Evolutionary conservation across 164 flowering plant species (phyloP).

Genomic region (Brasenia schreberi): DNA sequence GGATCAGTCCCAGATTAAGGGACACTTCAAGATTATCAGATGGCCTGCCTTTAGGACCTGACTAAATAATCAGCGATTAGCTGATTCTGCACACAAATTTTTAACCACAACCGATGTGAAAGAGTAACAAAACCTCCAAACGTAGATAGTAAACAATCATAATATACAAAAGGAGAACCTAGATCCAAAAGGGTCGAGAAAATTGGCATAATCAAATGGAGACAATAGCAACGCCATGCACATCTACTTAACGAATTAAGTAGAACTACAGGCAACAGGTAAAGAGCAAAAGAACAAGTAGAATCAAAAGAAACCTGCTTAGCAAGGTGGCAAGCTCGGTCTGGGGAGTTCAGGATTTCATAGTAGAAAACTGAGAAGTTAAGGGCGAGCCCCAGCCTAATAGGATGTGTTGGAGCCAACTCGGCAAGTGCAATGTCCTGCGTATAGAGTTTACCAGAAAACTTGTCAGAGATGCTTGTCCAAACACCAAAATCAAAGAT

Average conservation of each 20-base stretch:
- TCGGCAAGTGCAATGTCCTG: conserved; percentile 11
- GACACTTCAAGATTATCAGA: too few relatives aligned
- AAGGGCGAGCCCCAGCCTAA: conserved; percentile 12
- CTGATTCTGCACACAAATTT: too few relatives aligned
- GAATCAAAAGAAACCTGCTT: conserved; percentile 5
- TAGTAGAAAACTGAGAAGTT: conserved; percentile 11
- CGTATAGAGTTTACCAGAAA: neutral
- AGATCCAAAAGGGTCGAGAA: neutral
- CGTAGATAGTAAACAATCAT: neutral
- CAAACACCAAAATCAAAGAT: too few relatives aligned
- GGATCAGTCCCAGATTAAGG: too few relatives aligned
- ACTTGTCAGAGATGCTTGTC: neutral
- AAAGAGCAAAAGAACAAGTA: neutral
- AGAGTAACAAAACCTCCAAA: neutral
- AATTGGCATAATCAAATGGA: neutral
- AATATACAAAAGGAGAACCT: neutral
- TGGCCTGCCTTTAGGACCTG: too few relatives aligned
- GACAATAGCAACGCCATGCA: neutral
- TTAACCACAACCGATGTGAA: too few relatives aligned
- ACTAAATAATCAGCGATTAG: too few relatives aligned
- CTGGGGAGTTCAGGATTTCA: conserved; percentile 10
- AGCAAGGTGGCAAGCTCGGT: conserved; percentile 10
- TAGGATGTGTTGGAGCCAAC: conserved; percentile 9
- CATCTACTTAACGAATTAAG: neutral
- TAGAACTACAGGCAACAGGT: too few relatives aligned